Percentiles rank a stretch among this genome's conserved stretches.
Conservation (phyloP, 2,329 filamentous ascomycete species). For the Ascomycota sp. region DNA sequence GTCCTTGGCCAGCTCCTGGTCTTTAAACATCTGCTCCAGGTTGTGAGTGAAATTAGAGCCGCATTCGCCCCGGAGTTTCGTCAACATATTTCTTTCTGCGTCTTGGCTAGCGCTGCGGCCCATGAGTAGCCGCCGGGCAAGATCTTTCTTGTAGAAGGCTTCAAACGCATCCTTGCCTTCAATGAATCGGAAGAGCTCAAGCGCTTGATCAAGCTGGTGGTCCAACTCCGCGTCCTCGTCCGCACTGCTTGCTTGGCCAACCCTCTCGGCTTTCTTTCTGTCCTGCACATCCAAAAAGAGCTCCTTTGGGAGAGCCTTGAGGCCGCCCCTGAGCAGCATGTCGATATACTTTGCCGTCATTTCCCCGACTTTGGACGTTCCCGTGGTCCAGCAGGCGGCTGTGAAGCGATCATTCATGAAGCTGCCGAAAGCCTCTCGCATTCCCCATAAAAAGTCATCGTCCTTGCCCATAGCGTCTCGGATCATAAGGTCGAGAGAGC, state of each 20-base stretch:
- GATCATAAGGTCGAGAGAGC: slow-evolving; percentile 54
- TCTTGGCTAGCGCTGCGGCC: slow-evolving; percentile 81
- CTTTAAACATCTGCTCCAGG: slow-evolving; percentile 97
- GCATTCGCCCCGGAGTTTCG: slow-evolving; percentile 78
- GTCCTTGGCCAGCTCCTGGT: slow-evolving; percentile 78
- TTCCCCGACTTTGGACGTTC: slow-evolving; percentile 85
- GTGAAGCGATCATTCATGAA: slow-evolving; percentile 85
- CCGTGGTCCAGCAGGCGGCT: slow-evolving; percentile 48
- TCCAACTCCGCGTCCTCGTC: slow-evolving; percentile 88
- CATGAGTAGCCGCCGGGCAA: slow-evolving; percentile 77
- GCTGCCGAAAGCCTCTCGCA: slow-evolving; percentile 65
- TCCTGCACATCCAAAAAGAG: slow-evolving; percentile 40
- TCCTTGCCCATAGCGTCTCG: slow-evolving; percentile 55
- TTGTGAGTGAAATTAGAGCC: slow-evolving; percentile 90
- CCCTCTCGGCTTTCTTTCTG: slow-evolving; percentile 31
- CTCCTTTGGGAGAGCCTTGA: slow-evolving; percentile 56
- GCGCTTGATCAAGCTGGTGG: slow-evolving; percentile 69
- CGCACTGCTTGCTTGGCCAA: slow-evolving; percentile 41
- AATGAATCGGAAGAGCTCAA: slow-evolving; percentile 91
- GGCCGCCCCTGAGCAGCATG: slow-evolving; percentile 61
- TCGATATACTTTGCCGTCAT: slow-evolving; percentile 98
- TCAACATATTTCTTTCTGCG: slow-evolving; percentile 85
- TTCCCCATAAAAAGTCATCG: slow-evolving; percentile 50
- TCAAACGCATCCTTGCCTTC: slow-evolving; percentile 96
- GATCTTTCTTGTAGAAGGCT: slow-evolving; percentile 95